Conservation (phyloP, 208 protist species). For the Crithidia brevicula region DNA sequence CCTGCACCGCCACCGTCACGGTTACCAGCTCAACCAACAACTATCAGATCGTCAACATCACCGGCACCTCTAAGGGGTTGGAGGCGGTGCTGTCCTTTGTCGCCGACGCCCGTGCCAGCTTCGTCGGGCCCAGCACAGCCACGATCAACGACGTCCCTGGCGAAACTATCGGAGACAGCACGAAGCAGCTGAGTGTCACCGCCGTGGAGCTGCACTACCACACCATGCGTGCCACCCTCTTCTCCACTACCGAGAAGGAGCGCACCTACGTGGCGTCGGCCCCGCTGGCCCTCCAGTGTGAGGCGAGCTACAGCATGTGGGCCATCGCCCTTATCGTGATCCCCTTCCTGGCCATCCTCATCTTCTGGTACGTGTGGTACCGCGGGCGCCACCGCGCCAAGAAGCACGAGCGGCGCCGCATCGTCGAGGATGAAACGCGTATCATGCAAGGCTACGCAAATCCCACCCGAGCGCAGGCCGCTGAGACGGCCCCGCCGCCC, state of each 20-base stretch:
- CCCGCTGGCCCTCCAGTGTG: conserved; percentile 33
- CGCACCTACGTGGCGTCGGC: conserved; percentile 29
- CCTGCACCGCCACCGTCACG: conserved; percentile 14
- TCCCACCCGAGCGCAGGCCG: conserved; percentile 1
- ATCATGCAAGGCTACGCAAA: conserved; percentile 56
- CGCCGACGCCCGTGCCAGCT: conserved; percentile 35
- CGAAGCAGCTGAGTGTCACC: conserved; percentile 10
- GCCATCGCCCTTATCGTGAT: conserved; percentile 62
- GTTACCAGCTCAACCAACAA: conserved; percentile 11
- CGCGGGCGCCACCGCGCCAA: conserved; percentile 56
- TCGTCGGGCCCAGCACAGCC: background rate
- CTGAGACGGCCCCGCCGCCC: conserved; percentile 9
- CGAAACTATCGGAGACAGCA: conserved; percentile 7
- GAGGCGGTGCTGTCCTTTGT: conserved; percentile 61
- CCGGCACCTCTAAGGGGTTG: conserved; percentile 29
- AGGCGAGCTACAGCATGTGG: conserved; percentile 54
- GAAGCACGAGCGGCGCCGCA: conserved; percentile 43
- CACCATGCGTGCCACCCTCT: conserved; percentile 43
- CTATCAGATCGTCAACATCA: conserved; percentile 44
- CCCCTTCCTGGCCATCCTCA: conserved; percentile 40
- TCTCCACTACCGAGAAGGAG: conserved; percentile 46
- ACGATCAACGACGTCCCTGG: conserved; percentile 5
- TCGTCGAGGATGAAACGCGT: conserved; percentile 70
- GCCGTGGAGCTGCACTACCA: conserved; percentile 36
- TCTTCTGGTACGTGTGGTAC: conserved; percentile 64